phyloP scores from a whole-genome alignment of 441 rosid species.

The Aquilaria agallochum region DNA sequence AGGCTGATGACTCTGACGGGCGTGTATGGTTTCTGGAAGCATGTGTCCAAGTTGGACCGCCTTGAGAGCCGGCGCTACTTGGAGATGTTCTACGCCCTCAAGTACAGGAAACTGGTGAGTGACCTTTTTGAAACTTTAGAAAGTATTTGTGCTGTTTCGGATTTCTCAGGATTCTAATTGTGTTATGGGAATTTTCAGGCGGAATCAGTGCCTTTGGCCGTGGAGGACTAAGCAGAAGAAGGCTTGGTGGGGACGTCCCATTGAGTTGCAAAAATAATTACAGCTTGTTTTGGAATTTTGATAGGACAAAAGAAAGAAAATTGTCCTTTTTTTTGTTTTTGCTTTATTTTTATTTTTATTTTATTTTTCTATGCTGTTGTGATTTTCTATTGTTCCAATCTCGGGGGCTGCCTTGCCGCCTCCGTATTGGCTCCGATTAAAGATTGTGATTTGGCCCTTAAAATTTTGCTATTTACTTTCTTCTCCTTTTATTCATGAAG shows the following conservation, averaged over 20 bases:
- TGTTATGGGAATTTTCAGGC: conserved; percentile 48
- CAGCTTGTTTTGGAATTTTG: conserved; percentile 24
- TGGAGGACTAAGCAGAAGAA: conserved; percentile 31
- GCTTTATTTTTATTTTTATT: not conserved
- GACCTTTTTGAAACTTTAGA: not conserved
- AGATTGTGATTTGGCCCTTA: conserved; percentile 12
- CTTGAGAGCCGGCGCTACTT: conserved; percentile 89
- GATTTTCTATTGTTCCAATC: conserved; percentile 19
- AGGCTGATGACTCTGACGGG: conserved; percentile 86
- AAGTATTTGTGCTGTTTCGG: not conserved
- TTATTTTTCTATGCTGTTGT: no score
- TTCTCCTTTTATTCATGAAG: not conserved
- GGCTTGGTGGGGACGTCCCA: not conserved
- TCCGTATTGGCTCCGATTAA: conserved; percentile 24
- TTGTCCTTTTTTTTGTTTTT: conserved; percentile 7
- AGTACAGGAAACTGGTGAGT: conserved; percentile 77
- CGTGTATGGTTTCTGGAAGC: conserved; percentile 98
- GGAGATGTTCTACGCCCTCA: conserved; percentile 94
- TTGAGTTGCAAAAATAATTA: conserved; percentile 22
- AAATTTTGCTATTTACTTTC: not conserved
- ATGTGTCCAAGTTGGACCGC: conserved; percentile 85
- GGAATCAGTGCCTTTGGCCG: conserved; percentile 73
- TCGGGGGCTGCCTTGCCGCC: conserved; percentile 18
- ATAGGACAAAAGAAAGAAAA: conserved; percentile 12
- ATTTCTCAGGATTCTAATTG: not conserved